phyloP scores from a whole-genome alignment of 768 basidiomycete genomes.

The Xerocomellus amylosporus region DNA sequence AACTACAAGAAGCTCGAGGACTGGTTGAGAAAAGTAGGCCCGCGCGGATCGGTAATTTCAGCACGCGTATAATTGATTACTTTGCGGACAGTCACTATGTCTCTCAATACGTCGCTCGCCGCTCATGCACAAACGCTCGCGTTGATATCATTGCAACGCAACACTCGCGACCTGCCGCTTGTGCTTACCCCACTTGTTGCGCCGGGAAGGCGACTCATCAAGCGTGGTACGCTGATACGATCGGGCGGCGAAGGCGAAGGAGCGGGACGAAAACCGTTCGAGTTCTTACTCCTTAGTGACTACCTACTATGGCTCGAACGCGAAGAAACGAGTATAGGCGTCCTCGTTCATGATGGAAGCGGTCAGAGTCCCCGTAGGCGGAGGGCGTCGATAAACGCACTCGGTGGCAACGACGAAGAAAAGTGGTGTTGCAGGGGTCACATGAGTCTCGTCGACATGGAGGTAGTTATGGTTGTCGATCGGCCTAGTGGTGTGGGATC shows the following conservation, averaged over 20 bases:
- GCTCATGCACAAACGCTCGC: constrained; percentile 74
- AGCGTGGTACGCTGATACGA: constrained; percentile 61
- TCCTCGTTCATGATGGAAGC: constrained; percentile 18
- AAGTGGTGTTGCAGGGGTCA: constrained; percentile 73
- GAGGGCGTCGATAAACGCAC: constrained; percentile 16
- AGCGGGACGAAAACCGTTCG: constrained; percentile 40
- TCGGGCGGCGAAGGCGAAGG: constrained; percentile 43
- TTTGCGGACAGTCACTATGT: constrained; percentile 57
- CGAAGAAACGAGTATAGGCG: constrained; percentile 38
- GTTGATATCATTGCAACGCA: constrained; percentile 75
- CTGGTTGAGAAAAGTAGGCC: constrained; percentile 75
- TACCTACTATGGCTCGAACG: constrained; percentile 72
- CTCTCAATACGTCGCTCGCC: constrained; percentile 76
- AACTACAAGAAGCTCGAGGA: constrained; percentile 55
- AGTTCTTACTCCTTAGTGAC: constrained; percentile 83
- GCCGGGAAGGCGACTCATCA: constrained; percentile 79
- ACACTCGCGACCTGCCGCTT: constrained; percentile 72
- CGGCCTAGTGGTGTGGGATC: constrained; percentile 18
- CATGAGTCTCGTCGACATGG: constrained; percentile 68
- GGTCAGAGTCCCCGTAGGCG: constrained; percentile 18
- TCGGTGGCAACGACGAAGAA: constrained; percentile 49
- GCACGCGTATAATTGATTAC: constrained; percentile 5
- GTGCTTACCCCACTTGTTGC: constrained; percentile 73
- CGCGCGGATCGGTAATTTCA: neutral
- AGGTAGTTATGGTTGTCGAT: constrained; percentile 56